phyloP scores from a whole-genome alignment of 768 basidiomycete genomes.

The Collybia sp. region DNA sequence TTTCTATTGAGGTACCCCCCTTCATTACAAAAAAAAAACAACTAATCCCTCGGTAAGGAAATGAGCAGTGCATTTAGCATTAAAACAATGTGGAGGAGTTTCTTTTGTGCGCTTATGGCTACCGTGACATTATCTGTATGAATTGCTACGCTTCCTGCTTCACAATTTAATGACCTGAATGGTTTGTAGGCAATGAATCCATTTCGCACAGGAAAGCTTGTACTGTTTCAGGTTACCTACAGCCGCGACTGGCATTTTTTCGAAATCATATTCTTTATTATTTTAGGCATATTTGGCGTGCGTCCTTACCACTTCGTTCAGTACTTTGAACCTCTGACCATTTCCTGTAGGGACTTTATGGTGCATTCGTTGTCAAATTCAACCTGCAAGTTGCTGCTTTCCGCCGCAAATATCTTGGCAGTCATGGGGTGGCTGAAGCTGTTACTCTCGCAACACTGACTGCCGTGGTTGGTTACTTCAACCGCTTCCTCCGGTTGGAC shows the following conservation, averaged over 20 bases:
- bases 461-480: constrained; percentile 89
- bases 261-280: constrained; percentile 93
- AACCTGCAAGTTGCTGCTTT: constrained; percentile 94
- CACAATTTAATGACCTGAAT: background rate
- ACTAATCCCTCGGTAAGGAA: constrained; percentile 54
- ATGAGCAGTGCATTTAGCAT: constrained; percentile 98
- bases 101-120: constrained; percentile 95
- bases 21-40: background rate
- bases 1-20: constrained; percentile 81
- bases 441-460: constrained; percentile 84
- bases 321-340: constrained; percentile 4
- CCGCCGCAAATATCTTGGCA: constrained; percentile 82
- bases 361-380: constrained; percentile 95
- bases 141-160: constrained; percentile 12
- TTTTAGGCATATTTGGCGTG: constrained; percentile 95
- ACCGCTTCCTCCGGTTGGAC: constrained; percentile 91
- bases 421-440: constrained; percentile 86
- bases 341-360: constrained; percentile 79
- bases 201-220: constrained; percentile 95
- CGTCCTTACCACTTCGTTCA: constrained; percentile 15
- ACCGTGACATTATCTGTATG: constrained; percentile 93
- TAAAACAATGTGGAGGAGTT: constrained; percentile 98
- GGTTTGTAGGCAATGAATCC: constrained; percentile 87
- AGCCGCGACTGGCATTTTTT: constrained; percentile 99
- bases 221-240: constrained; percentile 97